Base-by-base conservation (phyloP, 1,284 basidiomycete genomes). In the Boletus mariae region DNA sequence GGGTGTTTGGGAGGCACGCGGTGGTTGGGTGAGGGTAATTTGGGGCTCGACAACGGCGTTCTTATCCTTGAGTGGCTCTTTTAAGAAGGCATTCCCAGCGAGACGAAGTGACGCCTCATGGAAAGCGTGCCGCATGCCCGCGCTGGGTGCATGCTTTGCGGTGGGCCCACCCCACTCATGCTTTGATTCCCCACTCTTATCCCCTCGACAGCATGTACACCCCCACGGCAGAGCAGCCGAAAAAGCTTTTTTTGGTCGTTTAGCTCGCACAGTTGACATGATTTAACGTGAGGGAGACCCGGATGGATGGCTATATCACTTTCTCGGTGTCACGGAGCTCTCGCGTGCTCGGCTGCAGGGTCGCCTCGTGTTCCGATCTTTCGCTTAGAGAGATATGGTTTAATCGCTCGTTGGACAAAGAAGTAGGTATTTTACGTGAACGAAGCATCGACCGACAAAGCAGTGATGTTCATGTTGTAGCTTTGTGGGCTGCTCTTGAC, bases 261-360 rank as follows among this genome's bases (percentile, higher is more conserved):
- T 34, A n/a, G n/a, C n/a, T n/a, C n/a, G n/a, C n/a, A n/a, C n/a
- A 34, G 11, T 46, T 35, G 38, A 4, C 37, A 45, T n/a, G 45
- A 43, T 37, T 28, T 31, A 40, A 52, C 31, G 15, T 23, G 47
- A 35, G 41, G 37, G 42, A n/a, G 29, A n/a, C 20, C n/a, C n/a
- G n/a, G n/a, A n/a, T n/a, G n/a, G n/a, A n/a, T n/a, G n/a, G n/a
- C n/a, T n/a, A n/a, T n/a, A n/a, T n/a, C 61, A 54, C 50, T 43
- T 28, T 55, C 43, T 55, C 59, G 59, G 54, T 15, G 49, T 67
- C 63, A 64, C 63, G 46, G 61, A 59, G 9, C 29, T 8, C 53
- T 55, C 62, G 60, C 59, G 63, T 67, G 65, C 50, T 26, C 9
- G 12, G 40, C 47, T 53, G 65, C 62, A 64, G 63, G 63, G 47